These are phyloP conservation scores for Paramecium caudatum DNA, from an alignment of 73 alveolate species.

Conservation along the genomic window DNA sequence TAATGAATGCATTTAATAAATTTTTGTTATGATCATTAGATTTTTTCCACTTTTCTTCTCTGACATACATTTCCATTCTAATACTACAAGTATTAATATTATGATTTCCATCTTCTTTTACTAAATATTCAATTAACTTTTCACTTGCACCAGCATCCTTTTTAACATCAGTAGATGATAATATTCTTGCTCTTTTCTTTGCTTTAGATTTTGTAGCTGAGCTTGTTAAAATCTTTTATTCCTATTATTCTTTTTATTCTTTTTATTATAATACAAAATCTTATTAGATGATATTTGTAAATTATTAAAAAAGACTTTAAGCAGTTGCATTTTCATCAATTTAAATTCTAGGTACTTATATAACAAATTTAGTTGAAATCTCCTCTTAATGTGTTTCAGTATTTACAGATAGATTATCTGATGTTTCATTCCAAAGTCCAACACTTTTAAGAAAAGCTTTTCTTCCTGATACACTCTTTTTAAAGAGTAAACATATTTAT, in stretches of 20 bases:
- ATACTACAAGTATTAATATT: conserved; percentile 67
- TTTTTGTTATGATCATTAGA: conserved; percentile 58
- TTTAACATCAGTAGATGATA: conserved; percentile 53
- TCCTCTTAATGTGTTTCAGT: conserved; percentile 45
- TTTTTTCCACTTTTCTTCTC: conserved; percentile 80
- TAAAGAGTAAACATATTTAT: conserved; percentile 77
- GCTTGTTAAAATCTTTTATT: too few relatives aligned
- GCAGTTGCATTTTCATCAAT: conserved; percentile 34
- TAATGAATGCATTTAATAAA: conserved; percentile 76
- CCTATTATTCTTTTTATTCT: too few relatives aligned
- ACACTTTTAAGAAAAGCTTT: conserved; percentile 80
- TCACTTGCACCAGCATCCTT: conserved; percentile 66
- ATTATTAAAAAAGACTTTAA: background rate
- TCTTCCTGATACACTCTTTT: conserved; percentile 77
- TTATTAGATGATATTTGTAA: background rate
- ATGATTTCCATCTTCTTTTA: conserved; percentile 48
- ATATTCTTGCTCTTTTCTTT: conserved; percentile 43
- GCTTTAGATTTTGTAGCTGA: conserved; percentile 16
- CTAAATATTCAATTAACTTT: conserved; percentile 24
- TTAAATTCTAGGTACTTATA: background rate
- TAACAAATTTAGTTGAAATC: conserved; percentile 11
- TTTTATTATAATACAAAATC: background rate
- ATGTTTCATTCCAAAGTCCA: conserved; percentile 63
- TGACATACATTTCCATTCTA: conserved; percentile 85
- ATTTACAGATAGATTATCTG: background rate